phyloP scores from a whole-genome alignment of 208 protist species.

The Trypanosoma caninum region DNA sequence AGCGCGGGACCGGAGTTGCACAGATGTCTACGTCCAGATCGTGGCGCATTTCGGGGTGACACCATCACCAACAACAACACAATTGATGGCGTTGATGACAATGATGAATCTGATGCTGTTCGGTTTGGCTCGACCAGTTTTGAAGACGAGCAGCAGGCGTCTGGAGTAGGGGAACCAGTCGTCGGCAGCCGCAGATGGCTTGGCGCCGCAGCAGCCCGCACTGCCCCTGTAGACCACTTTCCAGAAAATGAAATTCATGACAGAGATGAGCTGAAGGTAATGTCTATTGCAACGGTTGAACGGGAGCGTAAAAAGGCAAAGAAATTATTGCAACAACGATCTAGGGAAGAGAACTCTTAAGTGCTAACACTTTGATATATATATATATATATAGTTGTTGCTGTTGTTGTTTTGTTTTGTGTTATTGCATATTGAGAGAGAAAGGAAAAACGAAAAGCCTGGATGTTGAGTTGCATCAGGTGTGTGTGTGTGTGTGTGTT shows the following conservation, averaged over 20 bases:
- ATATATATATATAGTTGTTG: background rate
- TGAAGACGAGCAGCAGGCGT: conserved; percentile 10
- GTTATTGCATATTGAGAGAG: background rate
- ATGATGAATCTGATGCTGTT: background rate
- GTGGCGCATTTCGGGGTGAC: no score
- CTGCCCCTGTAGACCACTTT: conserved; percentile 48
- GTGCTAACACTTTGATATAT: background rate
- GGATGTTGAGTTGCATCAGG: background rate
- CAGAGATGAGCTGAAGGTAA: conserved; percentile 85
- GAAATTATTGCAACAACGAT: conserved; percentile 49
- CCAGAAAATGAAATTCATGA: conserved; percentile 87
- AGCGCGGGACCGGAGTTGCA: conserved; percentile 39
- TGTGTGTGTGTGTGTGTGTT: background rate
- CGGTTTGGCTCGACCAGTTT: background rate
- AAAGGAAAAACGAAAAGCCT: background rate
- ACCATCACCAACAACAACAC: background rate
- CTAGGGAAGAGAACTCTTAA: conserved; percentile 39
- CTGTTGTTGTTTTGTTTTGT: background rate
- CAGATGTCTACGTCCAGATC: conserved; percentile 41
- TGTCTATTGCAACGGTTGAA: conserved; percentile 84
- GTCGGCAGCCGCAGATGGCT: conserved; percentile 7
- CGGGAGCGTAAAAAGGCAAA: conserved; percentile 81
- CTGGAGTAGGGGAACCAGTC: conserved; percentile 23
- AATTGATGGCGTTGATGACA: background rate
- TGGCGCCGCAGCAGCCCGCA: background rate